Conservation (phyloP, 495 filamentous ascomycete species). For the Apiosordaria backusii region DNA sequence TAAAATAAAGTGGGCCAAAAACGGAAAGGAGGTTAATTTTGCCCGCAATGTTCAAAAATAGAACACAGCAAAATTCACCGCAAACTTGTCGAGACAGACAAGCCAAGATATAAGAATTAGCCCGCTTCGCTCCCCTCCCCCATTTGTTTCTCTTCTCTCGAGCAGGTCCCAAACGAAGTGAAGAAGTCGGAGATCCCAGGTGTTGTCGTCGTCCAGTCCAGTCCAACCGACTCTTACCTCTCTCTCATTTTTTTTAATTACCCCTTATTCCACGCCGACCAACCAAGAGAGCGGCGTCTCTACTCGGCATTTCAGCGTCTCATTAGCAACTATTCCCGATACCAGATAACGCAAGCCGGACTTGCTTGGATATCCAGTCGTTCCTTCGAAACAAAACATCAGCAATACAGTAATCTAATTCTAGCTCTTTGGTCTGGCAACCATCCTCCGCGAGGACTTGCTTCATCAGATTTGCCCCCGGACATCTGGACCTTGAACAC, state of each 20-base stretch:
- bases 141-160: conserved; percentile 30
- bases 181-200: conserved; percentile 40
- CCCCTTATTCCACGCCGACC: conserved; percentile 33
- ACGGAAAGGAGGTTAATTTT: conserved; percentile 34
- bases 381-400: conserved; percentile 39
- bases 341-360: conserved; percentile 48
- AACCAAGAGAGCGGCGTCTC: conserved; percentile 26
- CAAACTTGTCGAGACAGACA: conserved; percentile 7
- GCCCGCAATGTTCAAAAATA: conserved; percentile 41
- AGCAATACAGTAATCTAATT: conserved; percentile 44
- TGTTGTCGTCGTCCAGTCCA: conserved; percentile 43
- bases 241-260: conserved; percentile 39
- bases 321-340: conserved; percentile 16
- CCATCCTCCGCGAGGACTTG: conserved; percentile 20
- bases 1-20: conserved; percentile 31
- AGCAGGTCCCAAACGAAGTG: conserved; percentile 31
- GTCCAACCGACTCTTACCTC: conserved; percentile 35
- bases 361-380: conserved; percentile 50
- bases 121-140: conserved; percentile 33
- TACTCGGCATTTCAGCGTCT: conserved; percentile 14
- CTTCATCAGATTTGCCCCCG: conserved; percentile 23
- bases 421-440: conserved; percentile 30
- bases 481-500: conserved; percentile 39
- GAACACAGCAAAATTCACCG: conserved; percentile 27
- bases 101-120: conserved; percentile 50